Conservation (phyloP, 129 eudicot genomes). For the Flaveria brownii region DNA sequence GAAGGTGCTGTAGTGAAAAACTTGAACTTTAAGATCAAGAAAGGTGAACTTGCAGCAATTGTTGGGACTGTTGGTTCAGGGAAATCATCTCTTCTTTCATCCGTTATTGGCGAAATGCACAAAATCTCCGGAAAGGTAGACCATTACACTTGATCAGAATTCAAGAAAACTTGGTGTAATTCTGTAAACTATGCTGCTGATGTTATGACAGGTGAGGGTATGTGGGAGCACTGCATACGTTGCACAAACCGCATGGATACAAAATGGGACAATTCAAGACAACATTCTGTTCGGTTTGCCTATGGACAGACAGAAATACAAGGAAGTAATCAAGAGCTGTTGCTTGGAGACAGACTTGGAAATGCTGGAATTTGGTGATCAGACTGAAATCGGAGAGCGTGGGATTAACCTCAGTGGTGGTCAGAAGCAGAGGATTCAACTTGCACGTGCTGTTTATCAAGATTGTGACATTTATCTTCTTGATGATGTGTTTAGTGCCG, state of each 20-base stretch:
- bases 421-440: conserved; percentile 88
- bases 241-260: conserved; percentile 91
- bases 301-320: conserved; percentile 55
- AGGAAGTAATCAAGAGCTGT: conserved; percentile 59
- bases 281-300: conserved; percentile 76
- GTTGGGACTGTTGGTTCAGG: conserved; percentile 97
- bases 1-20: conserved; percentile 54
- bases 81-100: conserved; percentile 69
- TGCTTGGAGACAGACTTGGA: conserved; percentile 85
- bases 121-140: conserved; percentile 64
- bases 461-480: conserved; percentile 86
- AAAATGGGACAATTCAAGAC: conserved; percentile 69
- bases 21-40: conserved; percentile 60
- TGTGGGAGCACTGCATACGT: conserved; percentile 87
- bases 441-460: conserved; percentile 92
- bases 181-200: not conserved
- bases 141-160: not conserved
- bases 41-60: conserved; percentile 82
- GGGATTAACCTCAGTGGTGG: conserved; percentile 91
- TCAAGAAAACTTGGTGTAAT: not conserved
- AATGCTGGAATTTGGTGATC: conserved; percentile 83
- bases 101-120: conserved; percentile 78
- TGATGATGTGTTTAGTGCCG: conserved; percentile 88
- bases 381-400: conserved; percentile 88
- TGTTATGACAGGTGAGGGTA: conserved; percentile 52